These are phyloP conservation scores for Acanthamoeba healyi DNA, from an alignment of 208 protist species.

Conservation along the genomic window DNA sequence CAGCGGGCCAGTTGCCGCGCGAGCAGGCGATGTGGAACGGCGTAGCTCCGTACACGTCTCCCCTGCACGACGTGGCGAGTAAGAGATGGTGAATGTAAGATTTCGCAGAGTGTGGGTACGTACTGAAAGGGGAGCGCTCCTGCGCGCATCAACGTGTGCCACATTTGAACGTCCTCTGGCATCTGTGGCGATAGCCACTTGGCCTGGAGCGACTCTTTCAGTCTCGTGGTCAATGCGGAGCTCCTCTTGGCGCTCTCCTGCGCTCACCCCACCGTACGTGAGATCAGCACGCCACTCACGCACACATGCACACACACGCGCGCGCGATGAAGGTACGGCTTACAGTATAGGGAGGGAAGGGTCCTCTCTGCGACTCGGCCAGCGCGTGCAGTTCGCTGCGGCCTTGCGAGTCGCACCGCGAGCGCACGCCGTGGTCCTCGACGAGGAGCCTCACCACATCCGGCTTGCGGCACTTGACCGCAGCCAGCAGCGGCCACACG, in stretches of 20 bases:
- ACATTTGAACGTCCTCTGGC: background rate
- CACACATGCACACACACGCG: too few species aligned
- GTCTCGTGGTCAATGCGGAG: too few species aligned
- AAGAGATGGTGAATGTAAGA: background rate
- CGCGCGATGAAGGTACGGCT: background rate
- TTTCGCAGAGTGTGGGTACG: too few species aligned
- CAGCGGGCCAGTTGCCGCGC: conserved; percentile 29
- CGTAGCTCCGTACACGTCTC: background rate
- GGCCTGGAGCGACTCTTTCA: background rate
- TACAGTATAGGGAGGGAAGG: background rate
- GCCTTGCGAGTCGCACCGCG: background rate
- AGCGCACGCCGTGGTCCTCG: background rate
- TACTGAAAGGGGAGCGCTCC: conserved; percentile 1
- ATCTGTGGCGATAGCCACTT: background rate
- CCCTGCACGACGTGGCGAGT: background rate
- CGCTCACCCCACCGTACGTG: too few species aligned
- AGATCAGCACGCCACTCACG: too few species aligned
- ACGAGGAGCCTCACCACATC: background rate
- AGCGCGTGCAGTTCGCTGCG: conserved; percentile 10
- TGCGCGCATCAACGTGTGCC: background rate
- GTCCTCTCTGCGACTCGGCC: background rate
- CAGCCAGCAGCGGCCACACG: background rate
- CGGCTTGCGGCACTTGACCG: background rate
- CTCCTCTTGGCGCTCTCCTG: too few species aligned
- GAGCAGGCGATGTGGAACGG: conserved; percentile 54